Percentiles rank a stretch among this genome's conserved stretches.
These are phyloP conservation scores for Ustilago loliicola DNA, from an alignment of 1,284 basidiomycete species.

Conservation along the genomic window DNA sequence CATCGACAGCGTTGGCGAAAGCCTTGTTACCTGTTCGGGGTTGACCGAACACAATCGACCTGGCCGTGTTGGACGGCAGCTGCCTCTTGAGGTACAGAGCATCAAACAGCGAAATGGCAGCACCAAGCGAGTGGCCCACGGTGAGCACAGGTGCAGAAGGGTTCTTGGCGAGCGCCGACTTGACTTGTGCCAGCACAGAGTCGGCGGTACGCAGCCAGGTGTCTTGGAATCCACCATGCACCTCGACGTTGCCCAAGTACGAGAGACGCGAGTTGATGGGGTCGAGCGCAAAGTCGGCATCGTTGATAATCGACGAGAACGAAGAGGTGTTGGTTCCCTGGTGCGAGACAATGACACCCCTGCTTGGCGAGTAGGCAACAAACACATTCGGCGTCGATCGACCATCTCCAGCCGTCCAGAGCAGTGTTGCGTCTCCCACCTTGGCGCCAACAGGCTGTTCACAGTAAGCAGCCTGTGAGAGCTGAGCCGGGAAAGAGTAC, in stretches of 20 bases:
- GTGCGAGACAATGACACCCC: conserved; percentile 57
- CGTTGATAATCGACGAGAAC: conserved; percentile 50
- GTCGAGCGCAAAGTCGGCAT: conserved; percentile 44
- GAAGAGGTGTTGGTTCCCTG: conserved; percentile 60
- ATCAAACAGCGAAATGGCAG: conserved; percentile 55
- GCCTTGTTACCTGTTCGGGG: conserved; percentile 56
- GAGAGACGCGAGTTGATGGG: conserved; percentile 43
- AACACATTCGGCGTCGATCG: conserved; percentile 42
- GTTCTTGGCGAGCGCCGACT: conserved; percentile 43
- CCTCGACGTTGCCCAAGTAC: conserved; percentile 42
- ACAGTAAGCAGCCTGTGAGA: conserved; percentile 56
- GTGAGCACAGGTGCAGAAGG: conserved; percentile 47
- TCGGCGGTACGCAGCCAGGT: conserved; percentile 56
- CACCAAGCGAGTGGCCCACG: conserved; percentile 64
- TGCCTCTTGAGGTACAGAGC: conserved; percentile 54
- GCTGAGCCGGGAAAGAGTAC: conserved; percentile 50
- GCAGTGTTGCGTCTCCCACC: conserved; percentile 52
- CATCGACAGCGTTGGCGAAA: conserved; percentile 57
- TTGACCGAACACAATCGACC: conserved; percentile 56
- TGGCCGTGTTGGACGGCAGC: conserved; percentile 33
- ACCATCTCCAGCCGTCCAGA: conserved; percentile 59
- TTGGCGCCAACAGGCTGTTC: conserved; percentile 29
- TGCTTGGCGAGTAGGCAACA: conserved; percentile 53
- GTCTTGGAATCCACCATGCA: conserved; percentile 63
- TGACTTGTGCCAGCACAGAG: conserved; percentile 45